Evolutionary conservation across 179 eudicot species (phyloP), one percentile per base, ranked within the genome.

Genomic region (Beta macrorhiza): DNA sequence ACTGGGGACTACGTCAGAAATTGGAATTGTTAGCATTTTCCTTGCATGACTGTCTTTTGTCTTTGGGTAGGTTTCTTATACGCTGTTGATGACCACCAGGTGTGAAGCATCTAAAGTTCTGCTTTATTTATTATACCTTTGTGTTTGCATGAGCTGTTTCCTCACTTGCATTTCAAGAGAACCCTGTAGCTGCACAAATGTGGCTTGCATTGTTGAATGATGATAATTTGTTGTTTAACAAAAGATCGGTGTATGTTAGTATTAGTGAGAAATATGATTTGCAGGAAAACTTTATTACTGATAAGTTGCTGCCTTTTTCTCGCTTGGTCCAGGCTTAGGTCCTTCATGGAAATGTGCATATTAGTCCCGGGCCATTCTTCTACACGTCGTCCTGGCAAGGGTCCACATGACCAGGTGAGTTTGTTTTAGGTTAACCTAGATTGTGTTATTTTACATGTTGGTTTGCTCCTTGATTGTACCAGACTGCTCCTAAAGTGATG

Each of bases 301-400:
- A 82, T 69, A 19, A 5, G 69, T 57, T 62, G 49, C 78, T 19
- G 19, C 20, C 29, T 42, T 29, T 79, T 25, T 42, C 52, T 63
- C 25, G 69, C 69, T 47, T 86, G 79, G 79, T 85, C 71, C 90
- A 96, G 99, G 87, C 97, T 96, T 80, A 87, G 99, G 83, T 90
- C 99, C 29, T 89, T 94, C 83, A 96, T 96, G 98, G 99, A 96
- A 84, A 85, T 96, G 88, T 96, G 99, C 90, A 96, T 96, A 82
- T 90, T 96, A 80, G 86, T 91, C 49, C 93, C 96, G 78, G 98
- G 96, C 56, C 82, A 81, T 84, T 87, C 96, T 44, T 81, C 87
- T 73, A 91, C 84, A 84, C 87, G 65, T 65, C 82, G 84, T 83
- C 89, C 81, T 51, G 83, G 75, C 76, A 79, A 88, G 55, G 84